A percentile compares a stretch with the other conserved stretches of the same genome.
These are phyloP conservation scores for Microbotryum saponariae DNA, from an alignment of 1,284 basidiomycete genomes.

Conservation along the genomic window DNA sequence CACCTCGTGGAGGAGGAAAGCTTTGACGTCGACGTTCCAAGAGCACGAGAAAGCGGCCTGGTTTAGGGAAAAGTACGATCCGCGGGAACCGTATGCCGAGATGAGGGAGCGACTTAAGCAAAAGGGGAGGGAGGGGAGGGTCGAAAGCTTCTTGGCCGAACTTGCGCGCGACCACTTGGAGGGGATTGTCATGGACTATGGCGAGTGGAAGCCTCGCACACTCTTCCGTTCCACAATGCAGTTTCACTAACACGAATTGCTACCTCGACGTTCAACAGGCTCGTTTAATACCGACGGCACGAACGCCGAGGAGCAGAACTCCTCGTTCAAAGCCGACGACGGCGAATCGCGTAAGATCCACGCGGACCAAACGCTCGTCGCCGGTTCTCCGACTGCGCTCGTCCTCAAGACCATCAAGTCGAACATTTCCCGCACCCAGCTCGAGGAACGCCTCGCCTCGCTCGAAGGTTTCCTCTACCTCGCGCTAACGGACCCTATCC, in stretches of 20 bases:
- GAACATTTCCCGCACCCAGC: conserved; percentile 71
- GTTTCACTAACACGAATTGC: conserved; percentile 3
- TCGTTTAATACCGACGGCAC: neutral
- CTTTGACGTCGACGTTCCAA: conserved; percentile 25
- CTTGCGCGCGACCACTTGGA: conserved; percentile 77
- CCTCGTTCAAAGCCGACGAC: conserved; percentile 52
- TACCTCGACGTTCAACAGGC: neutral
- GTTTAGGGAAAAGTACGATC: conserved; percentile 81
- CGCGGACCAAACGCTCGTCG: conserved; percentile 46
- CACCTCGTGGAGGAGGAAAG: conserved; percentile 22
- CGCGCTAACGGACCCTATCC: conserved; percentile 77
- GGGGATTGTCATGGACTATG: conserved; percentile 46
- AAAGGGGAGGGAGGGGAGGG: conserved; percentile 67
- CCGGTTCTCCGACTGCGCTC: conserved; percentile 52
- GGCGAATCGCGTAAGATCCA: conserved; percentile 40
- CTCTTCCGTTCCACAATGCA: neutral
- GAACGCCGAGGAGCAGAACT: conserved; percentile 41
- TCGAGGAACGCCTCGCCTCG: conserved; percentile 55
- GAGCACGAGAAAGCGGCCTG: conserved; percentile 48
- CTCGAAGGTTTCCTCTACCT: conserved; percentile 55
- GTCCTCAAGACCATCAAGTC: conserved; percentile 91
- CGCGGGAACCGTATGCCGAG: conserved; percentile 56
- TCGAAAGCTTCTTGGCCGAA: conserved; percentile 64
- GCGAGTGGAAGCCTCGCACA: conserved; percentile 25
- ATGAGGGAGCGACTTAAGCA: conserved; percentile 62